phyloP scores from a whole-genome alignment of 148 eudicot genomes.

The Heliamphora exappendiculata region DNA sequence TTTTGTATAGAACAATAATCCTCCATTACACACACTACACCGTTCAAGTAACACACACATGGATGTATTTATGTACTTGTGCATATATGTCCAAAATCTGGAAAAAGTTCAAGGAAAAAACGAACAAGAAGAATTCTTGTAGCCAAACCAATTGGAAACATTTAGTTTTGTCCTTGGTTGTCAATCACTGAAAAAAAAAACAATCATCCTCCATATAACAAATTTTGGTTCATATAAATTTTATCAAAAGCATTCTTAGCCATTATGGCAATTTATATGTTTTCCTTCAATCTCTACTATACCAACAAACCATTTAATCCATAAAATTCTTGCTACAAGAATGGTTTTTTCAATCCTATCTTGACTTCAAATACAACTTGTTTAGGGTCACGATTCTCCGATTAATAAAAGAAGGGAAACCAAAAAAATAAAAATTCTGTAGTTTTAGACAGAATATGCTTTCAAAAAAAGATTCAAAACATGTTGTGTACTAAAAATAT shows the following conservation, averaged over 20 bases:
- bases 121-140: neutral
- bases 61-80: neutral
- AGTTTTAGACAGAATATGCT: constrained; percentile 2
- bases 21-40: too few species aligned
- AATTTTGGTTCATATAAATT: neutral
- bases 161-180: neutral
- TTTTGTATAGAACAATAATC: neutral
- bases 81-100: neutral
- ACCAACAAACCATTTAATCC: neutral
- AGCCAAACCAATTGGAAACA: neutral
- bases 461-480: neutral
- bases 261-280: neutral
- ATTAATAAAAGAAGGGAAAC: neutral
- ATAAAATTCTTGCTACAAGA: neutral
- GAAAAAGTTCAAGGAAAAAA: neutral
- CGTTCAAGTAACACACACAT: too few species aligned
- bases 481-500: neutral
- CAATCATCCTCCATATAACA: neutral
- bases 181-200: neutral
- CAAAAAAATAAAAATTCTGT: neutral
- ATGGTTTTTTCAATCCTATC: neutral
- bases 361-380: neutral
- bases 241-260: neutral
- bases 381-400: neutral
- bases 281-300: neutral